Base-by-base conservation (phyloP, 2,329 filamentous ascomycete species). In the Knufia petricola region DNA sequence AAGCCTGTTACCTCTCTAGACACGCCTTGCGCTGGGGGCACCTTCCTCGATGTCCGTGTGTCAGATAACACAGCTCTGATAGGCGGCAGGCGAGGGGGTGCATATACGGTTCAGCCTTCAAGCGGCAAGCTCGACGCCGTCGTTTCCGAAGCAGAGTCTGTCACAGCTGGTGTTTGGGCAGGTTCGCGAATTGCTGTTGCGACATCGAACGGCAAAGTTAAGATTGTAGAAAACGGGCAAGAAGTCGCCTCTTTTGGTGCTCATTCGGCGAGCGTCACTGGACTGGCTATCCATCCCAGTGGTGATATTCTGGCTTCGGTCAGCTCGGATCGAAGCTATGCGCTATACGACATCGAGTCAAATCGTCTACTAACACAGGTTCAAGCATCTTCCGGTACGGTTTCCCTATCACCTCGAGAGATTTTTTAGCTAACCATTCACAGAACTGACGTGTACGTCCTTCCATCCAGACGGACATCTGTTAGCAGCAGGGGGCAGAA, bases 381-480 rank as follows among this genome's bases (percentile, higher is more conserved):
- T 36, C 92, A 84, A 64, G 84, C 82, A 20, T 83, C 90, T 66
- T 77, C 84, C 55, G 78, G 87, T 92, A 78, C 68, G n/a, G 83
- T 75, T 30, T 45, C 8, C 38, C 46, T 34, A 19, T 39, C 32
- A 3, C 39, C 15, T 15, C 17, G 12, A 4, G n/a, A 20, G 23
- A 10, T 17, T 17, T 50, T 44, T n/a, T n/a, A n/a, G n/a, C n/a
- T n/a, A n/a, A n/a, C n/a, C 44, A 19, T 46, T 20, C 32, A 9
- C 62, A 85, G 86, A 82, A 52, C 72, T 94, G 39, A 85, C 84
- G 1, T 78, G 82, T 44, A 85, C 82, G 55, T 79, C 84, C 28
- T 96, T 98, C 75, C 92, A 98, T 64, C 92, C 94, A 4, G 92
- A 98, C 62, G 92, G 92, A n/a, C 87, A 95, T 63, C 76, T 98